Conservation (phyloP, 345 rosid species). For the Hypericum perforatum region DNA sequence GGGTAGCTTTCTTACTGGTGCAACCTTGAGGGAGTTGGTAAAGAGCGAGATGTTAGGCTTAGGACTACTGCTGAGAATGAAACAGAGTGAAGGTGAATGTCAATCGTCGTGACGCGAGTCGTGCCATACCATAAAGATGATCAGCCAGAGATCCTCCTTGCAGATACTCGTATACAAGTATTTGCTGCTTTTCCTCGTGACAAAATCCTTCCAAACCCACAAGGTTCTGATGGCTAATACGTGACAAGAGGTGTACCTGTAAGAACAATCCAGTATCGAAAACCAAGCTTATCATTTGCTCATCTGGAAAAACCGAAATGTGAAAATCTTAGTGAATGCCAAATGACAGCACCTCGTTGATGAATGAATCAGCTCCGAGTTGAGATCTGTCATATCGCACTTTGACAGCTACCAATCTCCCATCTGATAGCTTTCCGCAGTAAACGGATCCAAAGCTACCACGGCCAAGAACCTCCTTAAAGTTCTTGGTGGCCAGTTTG, state of each 20-base stretch:
- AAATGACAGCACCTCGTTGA: slow-evolving; percentile 55
- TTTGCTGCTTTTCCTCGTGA: slow-evolving; percentile 69
- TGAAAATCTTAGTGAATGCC: slow-evolving; percentile 3
- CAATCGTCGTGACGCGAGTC: not conserved
- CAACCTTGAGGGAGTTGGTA: slow-evolving; percentile 32
- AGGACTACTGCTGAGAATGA: not conserved
- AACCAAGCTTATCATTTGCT: not conserved
- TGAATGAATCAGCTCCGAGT: slow-evolving; percentile 88
- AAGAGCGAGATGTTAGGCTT: not conserved
- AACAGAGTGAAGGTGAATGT: not conserved
- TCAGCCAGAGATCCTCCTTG: slow-evolving; percentile 82
- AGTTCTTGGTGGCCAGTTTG: slow-evolving; percentile 65
- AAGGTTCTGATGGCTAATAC: slow-evolving; percentile 75
- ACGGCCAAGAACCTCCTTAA: slow-evolving; percentile 72
- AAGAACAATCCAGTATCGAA: not conserved
- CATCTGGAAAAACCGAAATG: not conserved
- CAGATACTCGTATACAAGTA: slow-evolving; percentile 79
- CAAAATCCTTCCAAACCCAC: slow-evolving; percentile 84
- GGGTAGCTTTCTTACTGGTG: slow-evolving; percentile 37
- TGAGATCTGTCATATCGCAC: slow-evolving; percentile 74
- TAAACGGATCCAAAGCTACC: slow-evolving; percentile 90
- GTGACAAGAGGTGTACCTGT: slow-evolving; percentile 71
- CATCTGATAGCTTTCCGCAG: slow-evolving; percentile 72
- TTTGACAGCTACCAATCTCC: slow-evolving; percentile 76
- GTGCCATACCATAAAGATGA: slow-evolving; percentile 57